phyloP scores from a whole-genome alignment of 805 yeast species.

The Metschnikowia koreensis region DNA sequence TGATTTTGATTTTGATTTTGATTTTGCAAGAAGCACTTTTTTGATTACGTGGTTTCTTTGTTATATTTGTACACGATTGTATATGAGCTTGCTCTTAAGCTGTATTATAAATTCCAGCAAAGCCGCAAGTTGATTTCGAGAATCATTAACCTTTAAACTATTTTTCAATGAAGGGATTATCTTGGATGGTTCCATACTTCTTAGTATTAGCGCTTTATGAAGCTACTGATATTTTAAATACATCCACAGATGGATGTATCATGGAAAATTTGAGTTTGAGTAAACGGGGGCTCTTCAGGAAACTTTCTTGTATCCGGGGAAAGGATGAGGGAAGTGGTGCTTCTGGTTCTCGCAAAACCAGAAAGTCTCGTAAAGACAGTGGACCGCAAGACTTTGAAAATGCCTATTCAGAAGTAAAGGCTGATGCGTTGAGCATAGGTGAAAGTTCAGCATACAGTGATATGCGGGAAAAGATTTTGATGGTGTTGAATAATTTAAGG shows the following conservation, averaged over 20 bases:
- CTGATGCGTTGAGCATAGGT: constrained; percentile 1
- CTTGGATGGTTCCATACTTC: neutral
- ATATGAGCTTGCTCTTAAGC: too few species aligned
- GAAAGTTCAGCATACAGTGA: neutral
- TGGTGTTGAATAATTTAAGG: constrained; percentile 1
- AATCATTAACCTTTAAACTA: too few species aligned
- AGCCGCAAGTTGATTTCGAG: too few species aligned
- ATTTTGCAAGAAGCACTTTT: too few species aligned
- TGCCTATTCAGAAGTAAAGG: constrained; percentile 1
- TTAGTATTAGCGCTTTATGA: neutral
- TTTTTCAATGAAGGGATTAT: too few species aligned
- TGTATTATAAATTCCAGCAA: too few species aligned
- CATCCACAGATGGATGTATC: neutral
- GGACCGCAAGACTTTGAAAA: neutral
- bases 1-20: too few species aligned
- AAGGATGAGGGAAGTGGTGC: neutral
- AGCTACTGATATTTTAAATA: neutral
- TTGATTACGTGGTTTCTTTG: too few species aligned
- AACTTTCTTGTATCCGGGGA: neutral
- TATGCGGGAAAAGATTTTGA: constrained; percentile 3
- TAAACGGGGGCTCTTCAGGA: neutral
- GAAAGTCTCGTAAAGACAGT: neutral
- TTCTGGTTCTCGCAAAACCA: neutral
- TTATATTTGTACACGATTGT: too few species aligned
- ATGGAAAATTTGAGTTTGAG: neutral